These are phyloP conservation scores for Croton setiger DNA, from an alignment of 441 rosid species.

Conservation along the genomic window DNA sequence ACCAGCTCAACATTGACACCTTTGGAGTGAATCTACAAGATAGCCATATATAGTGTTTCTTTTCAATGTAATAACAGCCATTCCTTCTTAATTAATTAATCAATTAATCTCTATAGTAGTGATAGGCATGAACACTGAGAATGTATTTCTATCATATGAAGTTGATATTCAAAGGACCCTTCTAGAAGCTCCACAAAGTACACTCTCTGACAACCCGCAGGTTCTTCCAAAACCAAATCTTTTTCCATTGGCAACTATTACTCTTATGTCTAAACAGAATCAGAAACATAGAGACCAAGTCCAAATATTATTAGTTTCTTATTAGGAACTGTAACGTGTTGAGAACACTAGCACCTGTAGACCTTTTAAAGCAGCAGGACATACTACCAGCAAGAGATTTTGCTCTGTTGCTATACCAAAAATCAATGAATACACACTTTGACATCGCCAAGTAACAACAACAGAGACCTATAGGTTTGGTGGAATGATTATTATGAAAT, in stretches of 20 bases:
- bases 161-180: not conserved
- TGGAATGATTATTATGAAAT: not conserved
- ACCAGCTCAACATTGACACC: conserved; percentile 71
- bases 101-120: too few species aligned
- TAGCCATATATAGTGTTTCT: not conserved
- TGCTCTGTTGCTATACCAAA: not conserved
- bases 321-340: not conserved
- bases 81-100: not conserved
- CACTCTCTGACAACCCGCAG: not conserved
- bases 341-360: not conserved
- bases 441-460: not conserved
- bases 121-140: too few species aligned
- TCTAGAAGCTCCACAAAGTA: not conserved
- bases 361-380: not conserved
- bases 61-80: not conserved
- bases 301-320: not conserved
- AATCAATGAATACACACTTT: not conserved
- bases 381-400: not conserved
- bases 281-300: not conserved
- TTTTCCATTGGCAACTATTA: not conserved
- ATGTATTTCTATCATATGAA: not conserved
- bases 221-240: not conserved
- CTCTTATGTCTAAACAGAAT: not conserved
- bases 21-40: conserved; percentile 77
- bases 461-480: not conserved